A percentile compares a stretch with the other conserved stretches of the same genome.
Evolutionary conservation across 768 basidiomycete genomes (phyloP).

Genomic region (Cyathus striatus): DNA sequence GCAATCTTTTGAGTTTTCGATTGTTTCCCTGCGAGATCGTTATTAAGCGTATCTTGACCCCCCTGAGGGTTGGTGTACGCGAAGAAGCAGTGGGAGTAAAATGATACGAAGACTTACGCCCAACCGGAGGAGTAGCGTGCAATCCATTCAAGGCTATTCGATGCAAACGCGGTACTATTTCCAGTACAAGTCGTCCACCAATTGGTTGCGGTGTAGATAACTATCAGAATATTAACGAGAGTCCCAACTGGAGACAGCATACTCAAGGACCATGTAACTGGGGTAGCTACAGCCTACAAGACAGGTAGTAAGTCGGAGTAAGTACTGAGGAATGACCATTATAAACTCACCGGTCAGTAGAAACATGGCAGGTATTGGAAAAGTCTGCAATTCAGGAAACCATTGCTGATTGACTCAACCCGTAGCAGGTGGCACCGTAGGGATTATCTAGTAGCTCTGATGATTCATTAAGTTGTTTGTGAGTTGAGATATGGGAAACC

Average conservation of each 20-base stretch:
- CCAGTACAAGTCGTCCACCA: conserved; percentile 72
- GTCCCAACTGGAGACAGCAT: too few relatives aligned
- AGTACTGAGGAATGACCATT: neutral
- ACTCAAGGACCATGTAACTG: too few relatives aligned
- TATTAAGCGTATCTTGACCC: conserved; percentile 19
- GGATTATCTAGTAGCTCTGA: conserved; percentile 53
- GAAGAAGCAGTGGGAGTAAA: neutral
- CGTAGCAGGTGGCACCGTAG: conserved; percentile 48
- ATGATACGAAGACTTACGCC: conserved; percentile 23
- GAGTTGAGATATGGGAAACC: too few relatives aligned
- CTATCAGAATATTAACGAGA: conserved; percentile 17
- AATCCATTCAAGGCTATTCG: conserved; percentile 60
- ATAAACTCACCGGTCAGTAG: conserved; percentile 38
- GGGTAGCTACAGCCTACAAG: conserved; percentile 37
- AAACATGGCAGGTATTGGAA: conserved; percentile 49
- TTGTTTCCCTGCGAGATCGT: neutral
- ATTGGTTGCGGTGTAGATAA: conserved; percentile 59
- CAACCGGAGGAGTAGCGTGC: conserved; percentile 55
- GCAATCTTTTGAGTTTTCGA: neutral
- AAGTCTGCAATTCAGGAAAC: conserved; percentile 62
- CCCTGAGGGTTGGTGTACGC: neutral
- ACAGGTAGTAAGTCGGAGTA: too few relatives aligned
- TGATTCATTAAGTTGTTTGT: too few relatives aligned
- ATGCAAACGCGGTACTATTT: conserved; percentile 44
- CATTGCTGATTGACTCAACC: conserved; percentile 46